A percentile compares a stretch with the other conserved stretches of the same genome.
Conservation (phyloP, 2,329 filamentous ascomycete genomes). For the Fusarium phyllophilum region DNA sequence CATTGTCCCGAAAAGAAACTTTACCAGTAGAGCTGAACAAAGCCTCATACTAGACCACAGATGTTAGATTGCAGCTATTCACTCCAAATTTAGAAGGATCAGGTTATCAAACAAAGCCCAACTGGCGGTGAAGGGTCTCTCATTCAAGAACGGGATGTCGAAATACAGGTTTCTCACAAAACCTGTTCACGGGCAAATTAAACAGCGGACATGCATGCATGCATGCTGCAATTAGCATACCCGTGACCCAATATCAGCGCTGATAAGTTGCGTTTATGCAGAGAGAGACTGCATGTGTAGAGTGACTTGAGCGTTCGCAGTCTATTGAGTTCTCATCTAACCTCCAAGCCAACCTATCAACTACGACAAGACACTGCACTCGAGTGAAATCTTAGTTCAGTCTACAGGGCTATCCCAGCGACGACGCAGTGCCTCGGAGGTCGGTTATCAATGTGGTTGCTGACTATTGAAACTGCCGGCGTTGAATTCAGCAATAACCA, state of each 20-base stretch:
- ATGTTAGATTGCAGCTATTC: constrained; percentile 24
- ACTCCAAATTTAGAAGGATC: constrained; percentile 15
- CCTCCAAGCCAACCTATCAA: constrained; percentile 24
- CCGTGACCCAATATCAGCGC: constrained; percentile 17
- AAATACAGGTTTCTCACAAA: constrained; percentile 23
- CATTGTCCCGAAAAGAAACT: background rate
- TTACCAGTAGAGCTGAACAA: background rate
- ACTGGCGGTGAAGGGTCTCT: constrained; percentile 41
- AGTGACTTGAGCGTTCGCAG: constrained; percentile 24
- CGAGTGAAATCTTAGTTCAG: background rate
- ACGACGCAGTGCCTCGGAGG: constrained; percentile 19
- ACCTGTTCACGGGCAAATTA: constrained; percentile 31
- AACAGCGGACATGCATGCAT: constrained; percentile 40
- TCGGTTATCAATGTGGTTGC: constrained; percentile 32
- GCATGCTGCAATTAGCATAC: constrained; percentile 31
- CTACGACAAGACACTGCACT: constrained; percentile 5
- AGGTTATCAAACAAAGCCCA: constrained; percentile 19
- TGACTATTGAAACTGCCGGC: constrained; percentile 30
- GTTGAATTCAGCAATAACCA: constrained; percentile 33
- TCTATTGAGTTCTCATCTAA: constrained; percentile 23
- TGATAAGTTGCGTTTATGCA: constrained; percentile 15
- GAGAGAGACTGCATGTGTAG: background rate
- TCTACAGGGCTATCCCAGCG: constrained; percentile 29
- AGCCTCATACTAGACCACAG: background rate
- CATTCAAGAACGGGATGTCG: constrained; percentile 24